Evolutionary conservation across 2,329 filamentous ascomycete species (phyloP), one percentile per base, ranked within the genome.

Genomic region (Bipolaris gigantea): DNA sequence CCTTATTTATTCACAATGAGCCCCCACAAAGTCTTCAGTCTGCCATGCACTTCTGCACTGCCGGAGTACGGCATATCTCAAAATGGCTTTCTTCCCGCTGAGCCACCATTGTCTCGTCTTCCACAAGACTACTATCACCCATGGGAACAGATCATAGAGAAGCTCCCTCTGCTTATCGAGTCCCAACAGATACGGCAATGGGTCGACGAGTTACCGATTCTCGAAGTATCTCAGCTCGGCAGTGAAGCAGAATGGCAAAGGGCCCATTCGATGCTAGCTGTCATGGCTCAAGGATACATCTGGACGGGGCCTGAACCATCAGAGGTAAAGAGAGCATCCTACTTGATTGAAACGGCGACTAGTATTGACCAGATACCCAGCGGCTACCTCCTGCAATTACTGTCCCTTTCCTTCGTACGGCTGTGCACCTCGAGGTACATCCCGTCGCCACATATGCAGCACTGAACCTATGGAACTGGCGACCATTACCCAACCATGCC

Each of bases 101-200:
- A 88, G 57, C 75, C 87, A 25, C 91, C 91, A 32, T 77, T 96
- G 58, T 84, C 85, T 55, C 80, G 83, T 51, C 83, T 96, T 13
- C 87, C 89, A 13, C 88, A 95, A 64, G 85, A 86, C 4, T 94
- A 94, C 77, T 96, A 96, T 75, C 86, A 89, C 73, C 89, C 89
- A 70, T 96, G 92, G 92, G 92, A 96, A 75, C 82, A 85, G 40
- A 83, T 94, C 44, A 83, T 86, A 35, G 81, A 85, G 57, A 91
- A 92, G 66, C 79, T 96, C 15, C 90, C 93, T 72, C 81, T 83
- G 1, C 80, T 95, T 46, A 84, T 95, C 48, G 81, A 92, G 49
- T 90, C 84, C 71, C 87, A 87, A 68, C 85, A 89, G 49, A 80
- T 96, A 54, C 85, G 90, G 42, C 81, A 83, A 47, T 83, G 89